A percentile compares a stretch with the other conserved stretches of the same genome.
These are phyloP conservation scores for Vachellia collinsii DNA, from an alignment of 306 rosid genomes.

Conservation along the genomic window DNA sequence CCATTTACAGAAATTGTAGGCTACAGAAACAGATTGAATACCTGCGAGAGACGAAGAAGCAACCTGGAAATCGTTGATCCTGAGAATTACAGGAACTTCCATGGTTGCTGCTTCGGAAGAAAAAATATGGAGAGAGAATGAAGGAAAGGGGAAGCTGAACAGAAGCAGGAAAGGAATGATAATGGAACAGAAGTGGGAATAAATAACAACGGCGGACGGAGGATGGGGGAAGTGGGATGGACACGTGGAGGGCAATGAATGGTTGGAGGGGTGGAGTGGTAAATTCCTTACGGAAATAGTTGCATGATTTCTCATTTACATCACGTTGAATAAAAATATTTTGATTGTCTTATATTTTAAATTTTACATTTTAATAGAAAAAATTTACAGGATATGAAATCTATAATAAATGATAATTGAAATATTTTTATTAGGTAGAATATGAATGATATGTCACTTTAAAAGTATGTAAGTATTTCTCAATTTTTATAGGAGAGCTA, in stretches of 20 bases:
- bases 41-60: constrained; percentile 45
- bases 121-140: not conserved
- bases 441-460: no score
- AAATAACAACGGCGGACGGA: not conserved
- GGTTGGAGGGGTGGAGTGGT: constrained; percentile 14
- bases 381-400: no score
- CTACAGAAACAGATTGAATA: constrained; percentile 42
- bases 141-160: not conserved
- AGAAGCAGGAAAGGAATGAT: not conserved
- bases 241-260: constrained; percentile 36
- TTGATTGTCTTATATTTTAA: no score
- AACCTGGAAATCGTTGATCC: constrained; percentile 53
- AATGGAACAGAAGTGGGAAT: not conserved
- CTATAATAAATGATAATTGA: no score
- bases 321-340: no score
- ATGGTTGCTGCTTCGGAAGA: constrained; percentile 32
- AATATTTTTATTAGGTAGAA: no score
- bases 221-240: not conserved
- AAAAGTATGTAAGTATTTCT: no score
- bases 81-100: constrained; percentile 77
- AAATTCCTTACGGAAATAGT: no score
- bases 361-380: no score
- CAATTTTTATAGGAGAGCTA: no score
- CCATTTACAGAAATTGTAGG: constrained; percentile 72
- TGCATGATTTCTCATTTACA: no score